Evolutionary conservation across 2,329 filamentous ascomycete species (phyloP), one percentile per base, ranked within the genome.

Genomic region (Aspergillus quadricinctus): DNA sequence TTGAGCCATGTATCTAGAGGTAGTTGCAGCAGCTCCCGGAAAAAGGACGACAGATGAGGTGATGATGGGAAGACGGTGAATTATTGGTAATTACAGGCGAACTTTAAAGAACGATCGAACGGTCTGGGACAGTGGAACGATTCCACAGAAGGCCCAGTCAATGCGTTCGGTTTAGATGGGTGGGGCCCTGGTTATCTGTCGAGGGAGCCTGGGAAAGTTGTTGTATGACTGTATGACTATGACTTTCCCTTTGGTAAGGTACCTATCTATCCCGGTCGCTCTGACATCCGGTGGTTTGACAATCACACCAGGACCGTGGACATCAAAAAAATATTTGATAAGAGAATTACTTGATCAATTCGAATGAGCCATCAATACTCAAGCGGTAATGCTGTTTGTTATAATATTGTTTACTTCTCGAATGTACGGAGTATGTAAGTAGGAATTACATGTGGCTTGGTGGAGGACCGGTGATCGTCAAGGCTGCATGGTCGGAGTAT

Each of bases 101-200:
- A 64, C 62, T 61, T 64, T 61, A 64, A 62, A 59, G 61, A 63
- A 58, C 61, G 62, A 64, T 63, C 62, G 62, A 64, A 64, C 62
- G 61, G 62, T 63, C 62, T 64, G 55, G 62, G 62, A 64, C 61
- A 50, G 59, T 63, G 62, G 60, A 53, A 59, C 62, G 59, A 64
- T 63, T 56, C 61, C 56, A n/a, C 57, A 53, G 49, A 41, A 52
- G 57, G 40, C 62, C 62, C 61, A 63, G 59, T 60, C 54, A 61
- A 49, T 52, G 53, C 55, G 59, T 56, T 56, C 54, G 59, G 57
- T 49, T 27, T 23, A 48, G 40, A 49, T 57, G 56, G 57, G 51
- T 52, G 31, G 31, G 17, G 31, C 55, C 41, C 28, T 55, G 49
- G 54, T 45, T 37, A 29, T 19, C 41, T 35, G 25, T 31, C 41